Evolutionary conservation across 345 rosid genomes (phyloP).

Genomic region (Barbarea vulgaris): DNA sequence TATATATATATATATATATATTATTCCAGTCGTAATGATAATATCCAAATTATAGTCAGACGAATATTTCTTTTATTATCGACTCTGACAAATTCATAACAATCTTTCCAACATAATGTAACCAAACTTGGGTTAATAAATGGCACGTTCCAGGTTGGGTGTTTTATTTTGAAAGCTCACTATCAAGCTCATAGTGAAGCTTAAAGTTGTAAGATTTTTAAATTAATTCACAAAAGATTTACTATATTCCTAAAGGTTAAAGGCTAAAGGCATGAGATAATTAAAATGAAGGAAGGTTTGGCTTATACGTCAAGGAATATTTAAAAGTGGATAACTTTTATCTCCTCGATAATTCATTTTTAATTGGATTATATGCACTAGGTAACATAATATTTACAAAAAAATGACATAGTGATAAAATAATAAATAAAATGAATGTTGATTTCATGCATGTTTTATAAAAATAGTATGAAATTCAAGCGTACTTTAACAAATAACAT

Average conservation of each 20-base stretch:
- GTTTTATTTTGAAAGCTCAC: neutral
- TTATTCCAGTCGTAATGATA: neutral
- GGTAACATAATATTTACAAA: neutral
- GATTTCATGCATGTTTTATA: neutral
- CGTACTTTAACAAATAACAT: neutral
- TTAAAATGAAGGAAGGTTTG: neutral
- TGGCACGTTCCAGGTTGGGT: neutral
- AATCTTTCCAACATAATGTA: neutral
- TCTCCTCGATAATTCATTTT: neutral
- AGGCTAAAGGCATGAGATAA: slow-evolving; percentile 2
- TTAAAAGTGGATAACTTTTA: slow-evolving; percentile 14
- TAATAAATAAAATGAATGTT: neutral
- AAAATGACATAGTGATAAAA: neutral
- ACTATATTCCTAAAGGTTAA: neutral
- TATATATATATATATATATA: no score
- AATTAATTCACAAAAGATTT: neutral
- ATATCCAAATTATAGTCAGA: neutral
- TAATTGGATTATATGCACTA: neutral
- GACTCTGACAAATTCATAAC: neutral
- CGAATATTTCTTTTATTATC: neutral
- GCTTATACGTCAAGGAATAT: slow-evolving; percentile 37
- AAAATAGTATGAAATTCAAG: neutral
- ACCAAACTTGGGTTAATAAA: neutral
- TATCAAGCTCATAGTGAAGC: neutral
- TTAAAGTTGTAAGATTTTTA: neutral